Conservation (phyloP, 768 basidiomycete species). For the Russula sp. region DNA sequence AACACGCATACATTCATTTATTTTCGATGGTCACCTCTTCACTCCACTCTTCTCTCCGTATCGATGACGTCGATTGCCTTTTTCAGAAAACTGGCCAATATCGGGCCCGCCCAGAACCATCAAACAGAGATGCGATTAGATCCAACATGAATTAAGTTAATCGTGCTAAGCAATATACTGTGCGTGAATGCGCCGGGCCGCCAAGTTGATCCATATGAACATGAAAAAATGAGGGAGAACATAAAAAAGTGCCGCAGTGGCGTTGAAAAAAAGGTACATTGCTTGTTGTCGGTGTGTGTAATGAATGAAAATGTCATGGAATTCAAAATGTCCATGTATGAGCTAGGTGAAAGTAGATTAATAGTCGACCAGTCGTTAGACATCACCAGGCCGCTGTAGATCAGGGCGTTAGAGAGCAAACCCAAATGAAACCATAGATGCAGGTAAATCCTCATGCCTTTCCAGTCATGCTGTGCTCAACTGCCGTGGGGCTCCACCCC, state of each 20-base stretch:
- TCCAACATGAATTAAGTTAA: constrained; percentile 25
- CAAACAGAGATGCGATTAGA: neutral
- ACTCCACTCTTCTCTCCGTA: neutral
- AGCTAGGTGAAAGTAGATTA: constrained; percentile 1
- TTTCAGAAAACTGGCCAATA: neutral
- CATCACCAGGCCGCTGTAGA: neutral
- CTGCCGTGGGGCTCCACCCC: constrained; percentile 33
- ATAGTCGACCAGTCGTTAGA: neutral
- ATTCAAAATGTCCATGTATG: constrained; percentile 9
- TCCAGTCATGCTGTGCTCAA: constrained; percentile 13
- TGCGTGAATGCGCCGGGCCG: constrained; percentile 21
- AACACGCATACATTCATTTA: constrained; percentile 2
- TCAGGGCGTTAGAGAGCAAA: constrained; percentile 11
- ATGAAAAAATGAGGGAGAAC: constrained; percentile 9
- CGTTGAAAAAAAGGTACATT: constrained; percentile 9
- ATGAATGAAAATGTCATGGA: neutral
- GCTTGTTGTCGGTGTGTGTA: constrained; percentile 13
- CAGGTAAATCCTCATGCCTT: constrained; percentile 5
- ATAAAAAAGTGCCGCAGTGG: neutral
- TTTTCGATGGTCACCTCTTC: constrained; percentile 4
- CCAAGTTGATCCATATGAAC: constrained; percentile 23
- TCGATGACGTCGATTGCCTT: constrained; percentile 21
- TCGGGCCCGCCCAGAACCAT: neutral
- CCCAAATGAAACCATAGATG: constrained; percentile 14
- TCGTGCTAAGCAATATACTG: constrained; percentile 22